Evolutionary conservation across 106 monocot species (phyloP), one percentile per base, ranked within the genome.

Genomic region (Allium fistulosum): DNA sequence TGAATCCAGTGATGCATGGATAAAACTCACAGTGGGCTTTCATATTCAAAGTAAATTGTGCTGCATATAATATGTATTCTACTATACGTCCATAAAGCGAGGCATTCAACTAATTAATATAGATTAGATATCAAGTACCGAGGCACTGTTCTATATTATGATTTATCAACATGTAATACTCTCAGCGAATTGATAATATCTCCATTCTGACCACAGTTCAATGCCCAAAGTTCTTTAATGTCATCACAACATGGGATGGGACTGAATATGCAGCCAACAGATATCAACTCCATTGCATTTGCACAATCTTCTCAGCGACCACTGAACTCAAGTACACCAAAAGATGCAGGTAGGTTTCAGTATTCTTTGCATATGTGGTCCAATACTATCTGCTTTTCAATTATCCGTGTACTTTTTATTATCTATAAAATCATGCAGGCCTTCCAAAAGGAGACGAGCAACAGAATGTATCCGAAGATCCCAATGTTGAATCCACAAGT

Each of bases 391-490:
- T 69, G 68, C 15, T 61, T 50, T 71, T 22, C 62, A 73, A 17
- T 73, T 73, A 17, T 60, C 58, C 22, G 55, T 70, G 27, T 4
- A 53, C 11, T 53, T 10, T 53, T 68, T 63, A 17, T 37, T 13
- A 45, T 57, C 10, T 74, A 66, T 76, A 86, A 88, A 88, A 37
- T 37, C 37, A 5, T 72, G 16, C 63, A 64, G 60, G 55, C 15
- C 76, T 63, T 64, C 46, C 68, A 8, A 85, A 93, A 71, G 62
- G 68, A 46, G 92, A 99, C 26, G 90, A 84, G 62, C 83, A 83
- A 67, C 81, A 74, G 49, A 77, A 46, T 69, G 59, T 74, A 11
- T 57, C 83, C 47, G 97, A 99, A 58, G 92, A 90, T 70, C 53
- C 82, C 51, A 87, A 69, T 73, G 72, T 45, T 18, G 88, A 92